Base-by-base conservation (phyloP, 1,284 basidiomycete genomes). In the Trichosporon inkin region DNA sequence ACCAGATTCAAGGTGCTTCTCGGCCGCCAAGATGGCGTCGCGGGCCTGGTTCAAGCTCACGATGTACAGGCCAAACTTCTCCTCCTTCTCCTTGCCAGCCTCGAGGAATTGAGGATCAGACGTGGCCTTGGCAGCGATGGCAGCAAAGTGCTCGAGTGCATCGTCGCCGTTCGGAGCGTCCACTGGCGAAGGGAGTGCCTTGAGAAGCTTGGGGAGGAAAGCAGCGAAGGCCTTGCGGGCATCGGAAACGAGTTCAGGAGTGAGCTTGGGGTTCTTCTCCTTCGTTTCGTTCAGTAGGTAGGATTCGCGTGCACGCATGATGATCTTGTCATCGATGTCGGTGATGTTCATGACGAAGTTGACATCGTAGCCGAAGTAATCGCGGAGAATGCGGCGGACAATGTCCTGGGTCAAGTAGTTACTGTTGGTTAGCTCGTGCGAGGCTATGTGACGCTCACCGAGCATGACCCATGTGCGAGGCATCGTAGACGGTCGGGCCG, bases 321-420 rank as follows among this genome's bases (percentile, higher is more conserved):
- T 96, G 73, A 96, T 96, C 85, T 99, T 99, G 84, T 99, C 96
- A 75, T 99, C 96, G 66, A 99, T 96, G 78, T 99, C 96, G 5
- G 96, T 99, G 71, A 99, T 87, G 79, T 99, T 99, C 93, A 97
- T 97, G 60, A 99, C 95, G 77, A 99, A 98, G 76, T 97, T 91
- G 61, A 99, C 88, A 73, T 98, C 90, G 75, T 96, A 99, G 49
- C 90, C 89, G 79, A 99, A 97, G 79, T 97, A 98, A 80, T 99
- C 93, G 1, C 88, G 83, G 80, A 99, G 82, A 63, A 99, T 92
- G 55, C 96, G 83, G 58, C 96, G 84, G 47, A 99, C 83, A 68
- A 99, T 86, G 77, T 99, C 96, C 78, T 99, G 95, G 0, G 96
- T 93, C 44, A 99, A 90, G 80, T 99, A 99, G 82, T 97, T 98